phyloP scores from a whole-genome alignment of 2,329 filamentous ascomycete genomes.

The Westerdykella sp. region DNA sequence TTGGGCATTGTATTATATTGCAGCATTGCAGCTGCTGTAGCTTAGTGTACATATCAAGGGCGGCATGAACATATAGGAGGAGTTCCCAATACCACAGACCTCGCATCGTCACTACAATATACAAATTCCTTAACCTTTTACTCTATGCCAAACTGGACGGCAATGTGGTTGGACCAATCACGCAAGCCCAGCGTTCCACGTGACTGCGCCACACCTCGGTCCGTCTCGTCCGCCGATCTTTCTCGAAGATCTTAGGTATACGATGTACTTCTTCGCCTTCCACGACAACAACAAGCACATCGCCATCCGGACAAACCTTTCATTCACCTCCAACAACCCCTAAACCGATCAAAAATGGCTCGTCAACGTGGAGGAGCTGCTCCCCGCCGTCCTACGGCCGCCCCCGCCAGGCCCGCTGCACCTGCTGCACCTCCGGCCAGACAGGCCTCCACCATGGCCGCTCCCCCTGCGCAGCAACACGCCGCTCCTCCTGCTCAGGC shows the following conservation, averaged over 20 bases:
- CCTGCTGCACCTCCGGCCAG: constrained; percentile 49
- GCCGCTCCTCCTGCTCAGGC: constrained; percentile 45
- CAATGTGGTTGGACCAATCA: too few species aligned
- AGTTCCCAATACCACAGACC: too few species aligned
- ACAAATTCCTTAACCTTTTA: too few species aligned
- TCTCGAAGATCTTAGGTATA: constrained; percentile 19
- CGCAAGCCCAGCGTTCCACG: background rate
- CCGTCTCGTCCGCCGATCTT: constrained; percentile 15
- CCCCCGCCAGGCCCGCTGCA: constrained; percentile 45
- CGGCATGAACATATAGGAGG: too few species aligned
- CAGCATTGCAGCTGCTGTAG: too few species aligned
- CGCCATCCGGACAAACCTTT: constrained; percentile 7
- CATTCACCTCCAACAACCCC: constrained; percentile 1
- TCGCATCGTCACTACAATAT: too few species aligned
- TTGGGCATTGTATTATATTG: too few species aligned
- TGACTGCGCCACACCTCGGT: background rate
- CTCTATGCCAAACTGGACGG: too few species aligned
- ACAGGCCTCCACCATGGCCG: constrained; percentile 61
- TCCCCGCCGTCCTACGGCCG: constrained; percentile 41
- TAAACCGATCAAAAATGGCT: constrained; percentile 37
- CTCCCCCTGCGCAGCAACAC: constrained; percentile 44
- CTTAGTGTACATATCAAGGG: too few species aligned
- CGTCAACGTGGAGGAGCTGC: constrained; percentile 45
- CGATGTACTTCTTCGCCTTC: constrained; percentile 10
- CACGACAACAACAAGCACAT: constrained; percentile 3